A percentile compares a stretch with the other conserved stretches of the same genome.
phyloP scores from a whole-genome alignment of 1,284 basidiomycete genomes.

The Cronartium quercuum region DNA sequence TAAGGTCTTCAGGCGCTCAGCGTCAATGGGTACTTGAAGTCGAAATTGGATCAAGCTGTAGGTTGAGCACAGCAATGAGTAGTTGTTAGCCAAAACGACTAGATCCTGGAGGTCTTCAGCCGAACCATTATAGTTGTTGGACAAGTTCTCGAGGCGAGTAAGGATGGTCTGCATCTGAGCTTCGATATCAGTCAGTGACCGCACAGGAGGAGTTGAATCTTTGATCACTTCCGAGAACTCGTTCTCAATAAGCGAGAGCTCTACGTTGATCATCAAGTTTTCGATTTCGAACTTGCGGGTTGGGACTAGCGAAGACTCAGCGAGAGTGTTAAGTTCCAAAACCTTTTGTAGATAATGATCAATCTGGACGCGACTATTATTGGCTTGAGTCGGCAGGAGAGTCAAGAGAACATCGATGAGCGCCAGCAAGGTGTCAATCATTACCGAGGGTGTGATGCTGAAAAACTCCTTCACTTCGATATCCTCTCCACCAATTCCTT shows the following conservation, averaged over 20 bases:
- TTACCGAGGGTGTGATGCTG: conserved; percentile 17
- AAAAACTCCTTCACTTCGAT: conserved; percentile 11
- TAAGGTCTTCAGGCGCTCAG: neutral
- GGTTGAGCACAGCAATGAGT: conserved; percentile 12
- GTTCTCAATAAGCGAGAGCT: conserved; percentile 10
- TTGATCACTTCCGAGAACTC: neutral
- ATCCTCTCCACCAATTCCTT: neutral
- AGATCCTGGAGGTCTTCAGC: conserved; percentile 9
- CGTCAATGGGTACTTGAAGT: neutral
- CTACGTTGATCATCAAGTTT: conserved; percentile 5
- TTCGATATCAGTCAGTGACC: neutral
- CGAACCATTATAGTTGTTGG: neutral
- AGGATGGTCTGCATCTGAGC: neutral
- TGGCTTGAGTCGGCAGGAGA: neutral
- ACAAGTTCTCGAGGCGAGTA: conserved; percentile 7
- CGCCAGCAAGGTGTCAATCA: conserved; percentile 27
- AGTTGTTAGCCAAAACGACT: conserved; percentile 10
- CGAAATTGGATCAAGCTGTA: neutral
- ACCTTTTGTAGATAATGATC: conserved; percentile 7
- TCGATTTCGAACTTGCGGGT: conserved; percentile 14
- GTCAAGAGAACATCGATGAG: conserved; percentile 20
- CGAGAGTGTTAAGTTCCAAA: neutral
- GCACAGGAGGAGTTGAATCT: neutral
- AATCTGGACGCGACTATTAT: neutral
- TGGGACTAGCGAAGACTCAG: neutral